Evolutionary conservation across 306 rosid species (phyloP), one percentile per base, ranked within the genome.

Genomic region (Lagenaria siceraria): DNA sequence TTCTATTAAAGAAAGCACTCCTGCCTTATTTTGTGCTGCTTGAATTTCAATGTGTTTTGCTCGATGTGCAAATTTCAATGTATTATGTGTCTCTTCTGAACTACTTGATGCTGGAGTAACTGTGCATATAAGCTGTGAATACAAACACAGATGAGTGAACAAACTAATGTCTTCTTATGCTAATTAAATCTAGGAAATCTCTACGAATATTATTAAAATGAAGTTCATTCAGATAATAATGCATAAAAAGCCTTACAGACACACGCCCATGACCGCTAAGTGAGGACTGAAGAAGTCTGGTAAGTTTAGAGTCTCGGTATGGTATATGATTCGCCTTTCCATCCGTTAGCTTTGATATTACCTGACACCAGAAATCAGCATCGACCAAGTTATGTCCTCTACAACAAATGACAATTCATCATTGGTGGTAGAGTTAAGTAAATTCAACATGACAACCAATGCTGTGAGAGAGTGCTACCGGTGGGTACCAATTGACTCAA

Each of bases 51-150:
- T 90, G 81, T 96, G 97, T 80, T 96, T 96, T 52, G 97, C 96
- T 66, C 99, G 91, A 85, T 96, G 99, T 38, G 99, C 99, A 82
- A 96, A 96, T 85, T 96, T 96, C 81, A 96, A 83, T 7, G 99
- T 96, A 80, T 96, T 96, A 78, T 96, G 97, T 1, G 98, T 96
- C 90, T 96, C 99, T 84, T 96, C 99, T 11, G 89, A 85, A 81
- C 90, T 90, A 88, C 98, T 92, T 78, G 99, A 96, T 54, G 99
- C 90, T 84, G 99, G 99, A 81, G 99, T 96, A 74, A 96, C 90
- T 3, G 96, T 96, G 86, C 99, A 96, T 78, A 96, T 89, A 83
- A 96, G 99, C 99, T 96, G 92, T 31, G 81, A 82, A 83, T 80
- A 68, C 62, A 69, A 63, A 82, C 48, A 82, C 82, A 29, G 72